Evolutionary conservation across 148 eudicot species (phyloP), one percentile per base, ranked within the genome.

Genomic region (Vaccinium corymbosum): DNA sequence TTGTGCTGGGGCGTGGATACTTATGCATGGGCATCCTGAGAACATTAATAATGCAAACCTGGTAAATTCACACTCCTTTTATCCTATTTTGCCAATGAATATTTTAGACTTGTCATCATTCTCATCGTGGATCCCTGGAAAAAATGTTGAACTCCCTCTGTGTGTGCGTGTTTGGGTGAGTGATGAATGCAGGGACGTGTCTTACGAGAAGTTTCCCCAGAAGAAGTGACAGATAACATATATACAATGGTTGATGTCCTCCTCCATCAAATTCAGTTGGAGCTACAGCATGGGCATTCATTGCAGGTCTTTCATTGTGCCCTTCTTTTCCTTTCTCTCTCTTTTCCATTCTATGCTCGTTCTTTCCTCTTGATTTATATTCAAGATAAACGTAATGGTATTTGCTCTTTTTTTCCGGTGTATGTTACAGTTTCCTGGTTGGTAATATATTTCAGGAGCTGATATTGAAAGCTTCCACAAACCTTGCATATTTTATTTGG

Each of bases 1-100:
- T 83, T 97, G 99, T 93, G 95, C 97, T 87, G 99, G 99, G 84
- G 98, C 99, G 86, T 97, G 99, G 99, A 89, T 93, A 86, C 90
- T 97, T 86, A 93, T 97, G 99, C 93, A 91, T 80, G 95, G 92
- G 38, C 98, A 92, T 82, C 97, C 97, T 71, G 99, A 97, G 89
- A 94, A 87, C 90, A 97, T 97, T 81, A 97, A 97, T 82, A 91
- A 90, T 84, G 88, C 91, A 66, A 93, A 93, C 80, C 94, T 97
- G 89, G 99, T 97, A 93, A 84, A 68, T 46, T 32, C 25, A 73
- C 3, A 2, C 61, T 12, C 57, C 35, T 55, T 25, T 49, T 85
- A 84, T 57, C 46, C 80, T 62, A 10, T 48, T 71, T 76, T 11
- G 48, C 42, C 4, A 51, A 27, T 62, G 13, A 48, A 25, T 8